Base-by-base conservation (phyloP, 192 early-diverging fungal species). In the Podila verticillata region DNA sequence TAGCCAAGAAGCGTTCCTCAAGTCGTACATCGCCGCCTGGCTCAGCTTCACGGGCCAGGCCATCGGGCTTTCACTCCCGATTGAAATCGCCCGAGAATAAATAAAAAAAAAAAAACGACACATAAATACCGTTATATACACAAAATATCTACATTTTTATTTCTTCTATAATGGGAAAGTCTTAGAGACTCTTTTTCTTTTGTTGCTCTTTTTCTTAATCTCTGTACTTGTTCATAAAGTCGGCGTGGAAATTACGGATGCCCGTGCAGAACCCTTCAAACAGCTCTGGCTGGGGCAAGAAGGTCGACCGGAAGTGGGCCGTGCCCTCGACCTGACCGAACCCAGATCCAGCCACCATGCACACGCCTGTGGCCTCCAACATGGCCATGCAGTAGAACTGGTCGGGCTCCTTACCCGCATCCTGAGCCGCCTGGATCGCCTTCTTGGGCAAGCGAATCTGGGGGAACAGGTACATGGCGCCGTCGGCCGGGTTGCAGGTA, bases 401-500 rank as follows among this genome's bases (percentile, higher is more conserved):
- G 83, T 99, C 98, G 12, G 96, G 94, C 64, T 87, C 73, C 84
- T 90, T 88, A 20, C 90, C 89, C 19, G 77, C 81, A 17, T 72
- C 75, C 54, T 88, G 73, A 22, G 96, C 96, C 47, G 91, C 94
- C 31, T 87, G 89, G 24, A 97, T 83, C 44, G 96, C 95, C 64
- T 89, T 91, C 66, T 84, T 63, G 30, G 96, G 92, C 6, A 98
- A 75, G 22, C 68, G 69, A 58, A 99, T 90, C 30, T 73, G 85
- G 12, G 98, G 98, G 89, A 98, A 98, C 63, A 97, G 88, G 83
- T 99, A 99, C 96, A 99, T 96, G 58, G 98, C 93, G 57, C 98
- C 98, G 70, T 95, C 89, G 0, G 97, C 95, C 63, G 85, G 84
- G 73, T 96, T 94, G 87, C 96, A 97, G 22, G 85, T 89, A 63